Conservation (phyloP, 2,329 filamentous ascomycete species). For the Macroventuria anomochaeta region DNA sequence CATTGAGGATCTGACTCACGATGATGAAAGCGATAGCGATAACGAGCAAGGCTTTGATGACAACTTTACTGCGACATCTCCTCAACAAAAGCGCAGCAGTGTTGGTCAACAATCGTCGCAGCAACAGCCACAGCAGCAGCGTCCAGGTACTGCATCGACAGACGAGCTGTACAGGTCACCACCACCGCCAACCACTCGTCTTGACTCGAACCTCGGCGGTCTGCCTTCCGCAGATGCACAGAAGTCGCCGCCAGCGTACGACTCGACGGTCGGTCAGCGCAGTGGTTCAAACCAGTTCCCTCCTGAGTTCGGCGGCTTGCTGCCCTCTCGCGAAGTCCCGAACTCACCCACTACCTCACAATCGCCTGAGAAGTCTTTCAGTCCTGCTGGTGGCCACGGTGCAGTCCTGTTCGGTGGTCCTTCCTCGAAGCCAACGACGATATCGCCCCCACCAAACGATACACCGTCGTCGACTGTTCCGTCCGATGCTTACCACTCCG, state of each 20-base stretch:
- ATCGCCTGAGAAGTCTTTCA: slow-evolving; percentile 49
- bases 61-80: slow-evolving; percentile 76
- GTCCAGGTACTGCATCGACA: slow-evolving; percentile 36
- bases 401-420: slow-evolving; percentile 50
- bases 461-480: slow-evolving; percentile 51
- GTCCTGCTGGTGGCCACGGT: slow-evolving; percentile 47
- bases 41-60: slow-evolving; percentile 86
- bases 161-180: slow-evolving; percentile 41
- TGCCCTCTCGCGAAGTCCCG: slow-evolving; percentile 63
- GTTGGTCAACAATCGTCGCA: slow-evolving; percentile 34
- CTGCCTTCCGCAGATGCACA: slow-evolving; percentile 63
- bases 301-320: slow-evolving; percentile 61
- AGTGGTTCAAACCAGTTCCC: slow-evolving; percentile 57
- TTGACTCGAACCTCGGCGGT: slow-evolving; percentile 46
- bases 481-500: slow-evolving; percentile 53
- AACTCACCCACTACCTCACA: slow-evolving; percentile 48
- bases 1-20: slow-evolving; percentile 82
- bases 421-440: slow-evolving; percentile 44
- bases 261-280: slow-evolving; percentile 51
- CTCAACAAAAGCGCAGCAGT: slow-evolving; percentile 44
- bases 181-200: slow-evolving; percentile 44
- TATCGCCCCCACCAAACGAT: slow-evolving; percentile 48
- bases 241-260: slow-evolving; percentile 64
- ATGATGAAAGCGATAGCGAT: slow-evolving; percentile 77
- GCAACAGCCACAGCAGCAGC: slow-evolving; percentile 33